Evolutionary conservation across 2,329 filamentous ascomycete species (phyloP).

Genomic region (Alternaria arbusti): DNA sequence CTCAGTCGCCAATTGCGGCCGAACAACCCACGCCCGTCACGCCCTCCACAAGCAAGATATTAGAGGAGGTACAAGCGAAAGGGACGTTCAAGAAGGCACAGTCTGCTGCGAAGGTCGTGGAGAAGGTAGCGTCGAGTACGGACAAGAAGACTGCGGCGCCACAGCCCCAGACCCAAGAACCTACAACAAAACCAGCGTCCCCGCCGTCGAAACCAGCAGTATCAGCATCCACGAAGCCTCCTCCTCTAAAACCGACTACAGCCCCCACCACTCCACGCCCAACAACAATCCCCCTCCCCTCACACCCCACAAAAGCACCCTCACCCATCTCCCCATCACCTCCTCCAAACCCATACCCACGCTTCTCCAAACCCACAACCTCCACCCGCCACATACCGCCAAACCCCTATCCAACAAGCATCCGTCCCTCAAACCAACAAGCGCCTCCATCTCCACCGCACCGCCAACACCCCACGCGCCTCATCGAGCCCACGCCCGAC

Average conservation of each 20-base stretch:
- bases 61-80: conserved; percentile 36
- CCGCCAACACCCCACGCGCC: conserved; percentile 6
- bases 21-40: conserved; percentile 34
- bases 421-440: not conserved
- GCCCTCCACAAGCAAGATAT: conserved; percentile 37
- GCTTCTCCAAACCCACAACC: not conserved
- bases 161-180: not conserved
- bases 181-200: conserved; percentile 16
- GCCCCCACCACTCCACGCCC: not conserved
- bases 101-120: not conserved
- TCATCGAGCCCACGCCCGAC: conserved; percentile 30
- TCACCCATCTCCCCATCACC: conserved; percentile 8
- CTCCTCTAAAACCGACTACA: not conserved
- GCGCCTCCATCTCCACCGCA: not conserved
- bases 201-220: not conserved
- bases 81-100: conserved; percentile 24
- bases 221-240: not conserved
- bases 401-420: conserved; percentile 6
- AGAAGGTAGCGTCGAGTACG: not conserved
- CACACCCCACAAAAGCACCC: conserved; percentile 18
- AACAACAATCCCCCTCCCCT: conserved; percentile 37
- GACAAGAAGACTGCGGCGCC: not conserved
- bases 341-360: not conserved
- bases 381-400: conserved; percentile 10
- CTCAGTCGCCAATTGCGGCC: conserved; percentile 3